Evolutionary conservation across 2,329 filamentous ascomycete species (phyloP).

Genomic region (Graphilbum fragrans): DNA sequence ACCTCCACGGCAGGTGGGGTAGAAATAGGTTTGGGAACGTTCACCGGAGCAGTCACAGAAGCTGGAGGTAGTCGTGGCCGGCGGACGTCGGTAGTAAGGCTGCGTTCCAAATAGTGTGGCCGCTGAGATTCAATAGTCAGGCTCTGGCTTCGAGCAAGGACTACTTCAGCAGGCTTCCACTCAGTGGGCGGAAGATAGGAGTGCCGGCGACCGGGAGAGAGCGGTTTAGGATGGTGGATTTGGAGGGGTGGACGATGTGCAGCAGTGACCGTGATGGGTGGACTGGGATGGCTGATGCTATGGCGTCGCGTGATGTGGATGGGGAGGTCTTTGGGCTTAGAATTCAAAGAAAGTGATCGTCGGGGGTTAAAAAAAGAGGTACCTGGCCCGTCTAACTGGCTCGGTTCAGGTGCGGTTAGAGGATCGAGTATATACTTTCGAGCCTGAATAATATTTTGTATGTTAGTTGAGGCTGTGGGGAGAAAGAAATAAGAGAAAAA

Average conservation of each 20-base stretch:
- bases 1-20: no score
- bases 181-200: constrained; percentile 13
- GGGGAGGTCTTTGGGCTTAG: constrained; percentile 7
- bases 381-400: constrained; percentile 53
- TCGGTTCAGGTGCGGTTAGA: constrained; percentile 54
- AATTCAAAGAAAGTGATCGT: constrained; percentile 11
- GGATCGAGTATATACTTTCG: constrained; percentile 57
- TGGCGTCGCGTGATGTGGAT: constrained; percentile 10
- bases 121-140: no score
- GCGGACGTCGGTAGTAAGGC: no score
- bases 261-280: constrained; percentile 39
- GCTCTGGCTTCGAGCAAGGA: neutral
- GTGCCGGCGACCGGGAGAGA: constrained; percentile 18
- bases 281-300: constrained; percentile 26
- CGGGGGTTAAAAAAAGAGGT: constrained; percentile 35
- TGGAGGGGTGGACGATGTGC: constrained; percentile 33
- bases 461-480: no score
- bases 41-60: no score
- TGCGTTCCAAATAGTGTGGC: no score
- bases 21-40: no score
- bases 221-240: constrained; percentile 32
- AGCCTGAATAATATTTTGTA: no score
- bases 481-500: neutral
- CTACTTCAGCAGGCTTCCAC: constrained; percentile 3
- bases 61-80: no score